Percentiles rank a stretch among this genome's conserved stretches.
phyloP scores from a whole-genome alignment of 176 grass and related monocot genomes.

The Luzula sylvatica region DNA sequence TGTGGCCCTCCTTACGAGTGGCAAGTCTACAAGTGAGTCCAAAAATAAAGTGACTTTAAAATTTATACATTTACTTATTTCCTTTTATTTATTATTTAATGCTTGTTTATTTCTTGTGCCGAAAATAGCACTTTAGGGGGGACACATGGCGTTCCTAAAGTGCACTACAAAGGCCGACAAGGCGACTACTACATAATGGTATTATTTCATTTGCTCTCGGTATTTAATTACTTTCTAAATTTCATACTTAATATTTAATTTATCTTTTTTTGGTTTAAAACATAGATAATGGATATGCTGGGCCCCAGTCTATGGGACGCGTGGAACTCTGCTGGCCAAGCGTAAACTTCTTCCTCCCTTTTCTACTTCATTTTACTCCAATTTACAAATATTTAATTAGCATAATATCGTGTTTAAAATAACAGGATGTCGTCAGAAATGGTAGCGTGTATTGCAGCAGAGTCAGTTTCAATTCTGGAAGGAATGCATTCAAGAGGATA shows the following conservation, averaged over 20 bases:
- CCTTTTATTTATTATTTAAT: neutral
- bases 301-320: conserved; percentile 89
- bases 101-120: conserved; percentile 6
- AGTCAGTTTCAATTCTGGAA: conserved; percentile 85
- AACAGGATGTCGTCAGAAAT: conserved; percentile 73
- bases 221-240: neutral
- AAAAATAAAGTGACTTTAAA: neutral
- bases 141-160: conserved; percentile 68
- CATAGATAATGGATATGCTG: conserved; percentile 87
- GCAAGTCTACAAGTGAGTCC: conserved; percentile 74
- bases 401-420: neutral
- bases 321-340: conserved; percentile 73
- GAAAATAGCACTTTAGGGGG: conserved; percentile 66
- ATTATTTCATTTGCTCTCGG: conserved; percentile 28
- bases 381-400: neutral
- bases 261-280: neutral
- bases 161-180: conserved; percentile 90
- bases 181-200: conserved; percentile 91
- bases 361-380: neutral
- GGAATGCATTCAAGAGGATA: conserved; percentile 80
- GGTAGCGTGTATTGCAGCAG: conserved; percentile 86
- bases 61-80: neutral
- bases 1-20: conserved; percentile 81
- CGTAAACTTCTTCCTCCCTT: conserved; percentile 33
- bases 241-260: neutral